Evolutionary conservation across 169 alveolate genomes (phyloP), one percentile per base, ranked within the genome.

Genomic region (Cryptosporidium ubiquitum): DNA sequence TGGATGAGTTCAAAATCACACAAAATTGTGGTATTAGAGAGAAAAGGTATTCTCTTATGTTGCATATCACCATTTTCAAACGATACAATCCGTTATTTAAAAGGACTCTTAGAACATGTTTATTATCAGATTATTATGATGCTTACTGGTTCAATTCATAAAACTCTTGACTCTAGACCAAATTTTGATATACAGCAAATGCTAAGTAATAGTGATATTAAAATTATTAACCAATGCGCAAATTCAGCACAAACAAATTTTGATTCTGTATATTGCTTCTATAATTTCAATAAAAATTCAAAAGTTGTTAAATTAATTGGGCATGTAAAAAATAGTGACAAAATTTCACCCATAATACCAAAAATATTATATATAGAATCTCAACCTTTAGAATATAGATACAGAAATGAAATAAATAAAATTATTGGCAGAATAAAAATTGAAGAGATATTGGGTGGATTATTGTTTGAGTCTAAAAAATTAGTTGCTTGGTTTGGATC

Each of bases 1-100:
- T 79, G 89, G 89, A 79, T 79, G 75, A 37, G 89, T 51, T 79
- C 89, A 33, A 68, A 79, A 23, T 40, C 89, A 31, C 89, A 79
- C n/a, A 7, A 35, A 18, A 42, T 79, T 44, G 75, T 79, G n/a
- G 20, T 64, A 31, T 20, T 61, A 14, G 89, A 79, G 39, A 60
- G 75, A 42, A 60, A 64, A 64, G 79, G 79, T 31, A 61, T 79
- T 7, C 12, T 42, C 9, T 31, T 79, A 14, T 58, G 73, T 42
- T 79, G 89, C 23, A 58, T 79, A 10, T 79, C 89, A 0, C 23
- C 71, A 26, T 79, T 61, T 42, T 29, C 74, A 20, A 58, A 20
- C 14, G 89, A 79, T 31, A 74, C 89, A 12, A 35, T 79, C 6
- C 64, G 68, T 12, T 79, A 60, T 64, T 31, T 79, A 64, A 79